These are phyloP conservation scores for Physaria fendleri DNA, from an alignment of 345 rosid species.

Conservation along the genomic window DNA sequence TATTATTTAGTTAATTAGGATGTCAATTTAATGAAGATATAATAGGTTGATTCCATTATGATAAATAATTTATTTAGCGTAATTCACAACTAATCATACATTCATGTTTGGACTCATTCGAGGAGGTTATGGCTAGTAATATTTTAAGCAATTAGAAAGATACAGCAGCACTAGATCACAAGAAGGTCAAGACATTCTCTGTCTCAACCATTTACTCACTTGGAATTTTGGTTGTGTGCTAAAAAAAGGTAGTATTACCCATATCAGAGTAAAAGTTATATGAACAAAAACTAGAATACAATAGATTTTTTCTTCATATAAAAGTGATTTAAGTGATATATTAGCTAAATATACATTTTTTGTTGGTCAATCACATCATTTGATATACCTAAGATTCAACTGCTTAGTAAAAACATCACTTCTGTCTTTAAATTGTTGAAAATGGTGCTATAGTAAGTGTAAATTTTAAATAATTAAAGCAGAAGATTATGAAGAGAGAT, in stretches of 20 bases:
- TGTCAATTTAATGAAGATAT: not conserved
- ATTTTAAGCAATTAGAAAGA: conserved; percentile 15
- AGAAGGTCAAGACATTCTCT: conserved; percentile 31
- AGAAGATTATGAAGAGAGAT: not conserved
- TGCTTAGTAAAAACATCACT: no score
- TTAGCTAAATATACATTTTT: no score
- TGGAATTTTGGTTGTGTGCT: conserved; percentile 8
- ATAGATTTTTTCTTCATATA: not conserved
- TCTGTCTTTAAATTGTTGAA: no score
- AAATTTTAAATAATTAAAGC: no score
- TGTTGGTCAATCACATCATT: no score
- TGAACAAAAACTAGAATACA: not conserved
- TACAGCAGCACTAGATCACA: conserved; percentile 17
- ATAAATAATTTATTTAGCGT: not conserved
- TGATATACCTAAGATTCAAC: no score
- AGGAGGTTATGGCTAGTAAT: conserved; percentile 6
- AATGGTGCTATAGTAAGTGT: no score
- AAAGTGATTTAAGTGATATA: not conserved
- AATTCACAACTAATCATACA: conserved; percentile 1
- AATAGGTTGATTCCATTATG: not conserved
- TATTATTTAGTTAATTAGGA: not conserved
- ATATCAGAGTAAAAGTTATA: not conserved
- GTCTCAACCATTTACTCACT: conserved; percentile 22
- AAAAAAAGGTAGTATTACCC: conserved; percentile 6
- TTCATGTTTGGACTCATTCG: conserved; percentile 17